Evolutionary conservation across 164 flowering plant species (phyloP).

Genomic region (Dillenia suffruticosa): DNA sequence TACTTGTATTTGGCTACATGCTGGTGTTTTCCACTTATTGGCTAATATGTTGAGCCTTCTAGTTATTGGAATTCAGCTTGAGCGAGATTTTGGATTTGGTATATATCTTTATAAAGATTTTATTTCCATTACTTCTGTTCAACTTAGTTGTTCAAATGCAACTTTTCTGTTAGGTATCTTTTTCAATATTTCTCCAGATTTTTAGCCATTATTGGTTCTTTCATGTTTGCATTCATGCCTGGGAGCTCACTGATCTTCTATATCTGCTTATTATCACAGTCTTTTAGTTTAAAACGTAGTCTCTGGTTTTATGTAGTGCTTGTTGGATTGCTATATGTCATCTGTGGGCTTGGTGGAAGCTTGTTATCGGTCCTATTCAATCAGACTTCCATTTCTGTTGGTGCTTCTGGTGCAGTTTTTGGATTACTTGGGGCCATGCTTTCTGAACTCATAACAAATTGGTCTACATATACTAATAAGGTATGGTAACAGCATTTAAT

Average conservation of each 20-base stretch:
- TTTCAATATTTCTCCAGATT: too few relatives aligned
- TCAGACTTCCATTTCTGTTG: constrained; percentile 56
- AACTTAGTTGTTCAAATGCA: too few relatives aligned
- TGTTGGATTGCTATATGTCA: constrained; percentile 56
- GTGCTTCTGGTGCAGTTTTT: constrained; percentile 78
- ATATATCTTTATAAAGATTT: constrained; percentile 10
- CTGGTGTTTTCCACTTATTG: constrained; percentile 61
- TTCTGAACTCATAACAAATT: constrained; percentile 67
- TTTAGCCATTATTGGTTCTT: too few relatives aligned
- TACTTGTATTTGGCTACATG: constrained; percentile 68
- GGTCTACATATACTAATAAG: constrained; percentile 62
- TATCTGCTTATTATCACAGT: not conserved
- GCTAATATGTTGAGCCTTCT: constrained; percentile 67
- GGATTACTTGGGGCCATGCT: constrained; percentile 74
- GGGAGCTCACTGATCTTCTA: too few relatives aligned
- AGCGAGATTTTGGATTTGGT: constrained; percentile 71
- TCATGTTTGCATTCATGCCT: too few relatives aligned
- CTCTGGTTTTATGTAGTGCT: constrained; percentile 30
- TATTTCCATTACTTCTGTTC: too few relatives aligned
- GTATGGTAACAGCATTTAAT: constrained; percentile 9
- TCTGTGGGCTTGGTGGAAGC: constrained; percentile 71
- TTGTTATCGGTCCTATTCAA: constrained; percentile 45
- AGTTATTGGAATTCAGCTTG: constrained; percentile 62
- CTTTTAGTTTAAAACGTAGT: not conserved
- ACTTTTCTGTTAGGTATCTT: too few relatives aligned